Base-by-base conservation (phyloP, 495 filamentous ascomycete species). In the Podospora pseudopauciseta region DNA sequence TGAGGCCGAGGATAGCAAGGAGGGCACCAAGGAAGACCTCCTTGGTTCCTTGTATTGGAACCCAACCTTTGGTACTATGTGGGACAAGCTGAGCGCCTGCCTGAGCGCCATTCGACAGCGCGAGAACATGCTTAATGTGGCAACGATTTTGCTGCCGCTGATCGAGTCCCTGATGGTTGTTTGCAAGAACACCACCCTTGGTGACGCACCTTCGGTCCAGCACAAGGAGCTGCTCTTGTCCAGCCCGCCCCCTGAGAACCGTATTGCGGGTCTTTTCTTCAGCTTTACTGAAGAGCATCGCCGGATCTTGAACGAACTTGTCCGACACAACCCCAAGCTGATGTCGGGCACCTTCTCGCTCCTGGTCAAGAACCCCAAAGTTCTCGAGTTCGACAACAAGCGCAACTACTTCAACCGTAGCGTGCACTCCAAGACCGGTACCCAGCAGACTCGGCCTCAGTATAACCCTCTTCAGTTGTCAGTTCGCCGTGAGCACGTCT, bases 301-400 rank as follows among this genome's bases (percentile, higher is more conserved):
- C 70, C 96, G 97, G 75, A 97, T 99, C 66, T 86, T 99, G 65
- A 99, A 99, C 75, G 96, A 98, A 74, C 89, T 99, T 67, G 96
- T 99, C 68, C 91, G 95, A 49, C 91, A 96, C 70, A 98, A 95
- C 69, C 95, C 95, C 34, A 94, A 96, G 73, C 87, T 99, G 69
- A 99, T 99, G 95, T 97, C 94, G 70, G 95, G 94, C 56, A 96
- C 93, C 16, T 97, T 99, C 79, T 93, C 94, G 7, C 83, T 97
- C 53, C 82, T 99, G 30, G 94, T 97, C 70, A 97, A 97, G 82
- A 99, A 99, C 74, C 96, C 95, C 59, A 98, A 97, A 85, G 95
- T 99, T 16, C 80, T 99, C 60, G 95, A 99, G 72, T 99, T 99
- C 74, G 95, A 99, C 78, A 99, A 98, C 81, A 99, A 99, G 85